A percentile compares a stretch with the other conserved stretches of the same genome.
phyloP scores from a whole-genome alignment of 2,329 filamentous ascomycete species.

The Rhytidhysteron rufulum region DNA sequence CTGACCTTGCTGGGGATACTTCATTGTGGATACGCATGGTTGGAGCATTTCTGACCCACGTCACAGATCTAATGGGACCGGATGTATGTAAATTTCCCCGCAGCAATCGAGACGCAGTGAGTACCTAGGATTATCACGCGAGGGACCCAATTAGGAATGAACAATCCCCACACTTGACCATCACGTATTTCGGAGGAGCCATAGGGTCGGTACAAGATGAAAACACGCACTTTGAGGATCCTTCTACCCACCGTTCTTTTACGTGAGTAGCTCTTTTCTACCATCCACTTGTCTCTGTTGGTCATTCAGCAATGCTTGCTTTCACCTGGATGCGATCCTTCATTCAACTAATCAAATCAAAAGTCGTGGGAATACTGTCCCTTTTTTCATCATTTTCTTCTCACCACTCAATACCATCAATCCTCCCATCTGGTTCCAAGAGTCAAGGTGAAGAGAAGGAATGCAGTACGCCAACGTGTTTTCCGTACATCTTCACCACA shows the following conservation, averaged over 20 bases:
- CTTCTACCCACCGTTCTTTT: background rate
- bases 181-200: background rate
- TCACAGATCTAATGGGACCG: background rate
- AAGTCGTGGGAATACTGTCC: background rate
- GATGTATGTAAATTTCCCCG: background rate
- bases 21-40: too few species aligned
- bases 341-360: background rate
- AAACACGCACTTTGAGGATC: background rate
- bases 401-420: background rate
- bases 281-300: background rate
- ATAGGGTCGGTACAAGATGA: background rate
- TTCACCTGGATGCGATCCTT: background rate
- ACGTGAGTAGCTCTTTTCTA: background rate
- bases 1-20: too few species aligned
- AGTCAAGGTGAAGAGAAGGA: background rate
- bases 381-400: conserved; percentile 1
- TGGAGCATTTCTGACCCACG: too few species aligned
- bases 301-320: background rate
- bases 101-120: background rate
- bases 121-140: background rate
- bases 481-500: background rate
- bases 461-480: background rate
- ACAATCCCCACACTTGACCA: background rate
- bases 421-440: background rate
- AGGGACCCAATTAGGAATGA: background rate